Conservation (phyloP, 2,329 filamentous ascomycete genomes). For the Aureobasidium pullulans region DNA sequence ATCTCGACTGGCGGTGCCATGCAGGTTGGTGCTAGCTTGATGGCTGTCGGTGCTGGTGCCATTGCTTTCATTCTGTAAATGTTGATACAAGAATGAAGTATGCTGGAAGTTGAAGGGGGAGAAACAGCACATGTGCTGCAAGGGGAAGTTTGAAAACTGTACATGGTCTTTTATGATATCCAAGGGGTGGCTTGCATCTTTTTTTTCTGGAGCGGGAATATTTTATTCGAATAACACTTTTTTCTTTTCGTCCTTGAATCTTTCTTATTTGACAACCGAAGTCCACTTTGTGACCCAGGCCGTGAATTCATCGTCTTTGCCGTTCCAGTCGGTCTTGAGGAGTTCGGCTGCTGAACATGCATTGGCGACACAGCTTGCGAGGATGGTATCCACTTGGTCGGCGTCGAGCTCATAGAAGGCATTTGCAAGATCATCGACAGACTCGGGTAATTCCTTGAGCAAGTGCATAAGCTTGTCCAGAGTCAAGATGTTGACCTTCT, state of each 20-base stretch:
- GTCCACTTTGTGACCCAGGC: slow-evolving; percentile 61
- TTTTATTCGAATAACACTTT: neutral
- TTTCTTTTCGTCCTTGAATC: neutral
- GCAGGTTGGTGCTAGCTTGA: slow-evolving; percentile 10
- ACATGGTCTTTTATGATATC: slow-evolving; percentile 3
- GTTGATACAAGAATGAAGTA: neutral
- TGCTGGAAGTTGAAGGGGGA: neutral
- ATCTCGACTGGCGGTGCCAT: slow-evolving; percentile 10
- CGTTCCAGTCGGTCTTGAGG: slow-evolving; percentile 55
- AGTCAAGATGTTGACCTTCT: slow-evolving; percentile 23
- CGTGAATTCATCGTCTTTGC: slow-evolving; percentile 66
- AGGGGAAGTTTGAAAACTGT: neutral
- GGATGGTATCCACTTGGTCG: slow-evolving; percentile 48
- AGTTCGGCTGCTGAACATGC: slow-evolving; percentile 51
- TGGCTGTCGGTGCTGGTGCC: slow-evolving; percentile 10
- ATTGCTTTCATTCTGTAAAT: slow-evolving; percentile 3
- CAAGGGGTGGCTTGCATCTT: neutral
- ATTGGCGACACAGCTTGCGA: slow-evolving; percentile 54
- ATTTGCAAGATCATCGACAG: slow-evolving; percentile 62
- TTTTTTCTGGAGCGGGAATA: neutral
- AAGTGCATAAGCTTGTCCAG: slow-evolving; percentile 50
- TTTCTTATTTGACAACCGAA: slow-evolving; percentile 21
- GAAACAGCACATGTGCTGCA: neutral
- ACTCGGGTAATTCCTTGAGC: slow-evolving; percentile 56
- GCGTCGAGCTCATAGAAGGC: slow-evolving; percentile 65